These are phyloP conservation scores for Haematococcus lacustris DNA, from an alignment of 139 green algal species.

Conservation along the genomic window DNA sequence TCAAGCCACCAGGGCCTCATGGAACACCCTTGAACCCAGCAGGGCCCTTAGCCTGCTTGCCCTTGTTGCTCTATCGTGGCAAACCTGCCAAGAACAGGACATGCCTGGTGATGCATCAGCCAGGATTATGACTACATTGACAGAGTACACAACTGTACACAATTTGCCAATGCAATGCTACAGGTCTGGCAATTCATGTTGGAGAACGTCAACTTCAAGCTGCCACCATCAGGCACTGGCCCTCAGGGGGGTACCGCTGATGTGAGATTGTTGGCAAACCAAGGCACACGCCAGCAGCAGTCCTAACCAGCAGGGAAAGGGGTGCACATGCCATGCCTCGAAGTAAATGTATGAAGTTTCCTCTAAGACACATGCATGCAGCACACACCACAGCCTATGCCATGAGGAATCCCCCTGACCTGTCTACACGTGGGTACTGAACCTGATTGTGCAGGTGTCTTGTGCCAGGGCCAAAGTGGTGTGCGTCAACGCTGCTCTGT, in stretches of 20 bases:
- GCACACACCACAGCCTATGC: background rate
- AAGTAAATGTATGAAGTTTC: background rate
- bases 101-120: background rate
- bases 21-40: background rate
- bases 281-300: background rate
- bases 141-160: background rate
- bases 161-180: background rate
- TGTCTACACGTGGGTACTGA: background rate
- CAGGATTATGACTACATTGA: background rate
- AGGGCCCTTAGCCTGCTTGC: background rate
- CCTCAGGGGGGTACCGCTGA: background rate
- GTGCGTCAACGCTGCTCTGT: background rate
- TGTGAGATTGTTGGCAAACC: background rate
- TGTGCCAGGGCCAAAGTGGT: background rate
- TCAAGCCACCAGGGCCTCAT: too few relatives aligned
- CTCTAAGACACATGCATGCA: too few relatives aligned
- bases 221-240: background rate
- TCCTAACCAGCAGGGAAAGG: too few relatives aligned
- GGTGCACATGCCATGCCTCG: background rate
- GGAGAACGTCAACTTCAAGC: constrained; percentile 31
- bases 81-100: background rate
- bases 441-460: background rate
- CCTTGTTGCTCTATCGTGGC: background rate
- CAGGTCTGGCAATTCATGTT: constrained; percentile 54
- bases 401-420: background rate